phyloP scores from a whole-genome alignment of 2,329 filamentous ascomycete genomes.

The Eutypa lata region DNA sequence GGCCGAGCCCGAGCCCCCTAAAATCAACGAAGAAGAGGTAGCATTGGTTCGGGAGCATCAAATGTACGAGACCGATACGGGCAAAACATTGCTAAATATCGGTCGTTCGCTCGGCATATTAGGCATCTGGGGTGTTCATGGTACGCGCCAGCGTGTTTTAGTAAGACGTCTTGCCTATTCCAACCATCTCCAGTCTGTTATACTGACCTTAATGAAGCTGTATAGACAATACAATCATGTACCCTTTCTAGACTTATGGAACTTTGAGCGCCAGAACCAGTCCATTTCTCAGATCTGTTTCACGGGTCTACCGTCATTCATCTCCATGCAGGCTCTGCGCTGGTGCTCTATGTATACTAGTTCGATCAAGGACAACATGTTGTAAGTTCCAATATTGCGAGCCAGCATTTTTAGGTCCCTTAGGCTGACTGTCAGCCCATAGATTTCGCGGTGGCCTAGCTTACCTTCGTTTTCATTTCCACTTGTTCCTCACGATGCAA shows the following conservation, averaged over 20 bases:
- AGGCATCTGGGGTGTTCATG: slow-evolving; percentile 49
- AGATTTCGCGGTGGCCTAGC: slow-evolving; percentile 22
- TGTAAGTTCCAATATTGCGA: slow-evolving; percentile 17
- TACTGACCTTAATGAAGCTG: slow-evolving; percentile 34
- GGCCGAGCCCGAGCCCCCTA: slow-evolving; percentile 52
- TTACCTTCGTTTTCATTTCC: slow-evolving; percentile 48
- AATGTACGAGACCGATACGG: slow-evolving; percentile 46
- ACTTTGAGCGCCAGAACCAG: slow-evolving; percentile 30
- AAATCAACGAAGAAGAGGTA: slow-evolving; percentile 35
- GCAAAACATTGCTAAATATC: slow-evolving; percentile 33
- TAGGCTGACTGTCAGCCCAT: not conserved
- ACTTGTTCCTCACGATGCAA: slow-evolving; percentile 52
- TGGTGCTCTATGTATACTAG: slow-evolving; percentile 19
- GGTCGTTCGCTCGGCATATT: slow-evolving; percentile 38
- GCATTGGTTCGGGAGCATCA: slow-evolving; percentile 39
- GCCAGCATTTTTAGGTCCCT: slow-evolving; percentile 6
- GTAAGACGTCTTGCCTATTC: slow-evolving; percentile 28
- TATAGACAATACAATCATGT: slow-evolving; percentile 48
- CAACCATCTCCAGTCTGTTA: not conserved
- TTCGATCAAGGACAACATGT: slow-evolving; percentile 15
- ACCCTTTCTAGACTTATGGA: slow-evolving; percentile 44
- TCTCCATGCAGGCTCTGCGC: slow-evolving; percentile 31
- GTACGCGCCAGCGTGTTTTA: slow-evolving; percentile 52
- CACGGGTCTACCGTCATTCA: slow-evolving; percentile 38
- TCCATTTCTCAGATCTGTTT: slow-evolving; percentile 31